Evolutionary conservation across 2,329 filamentous ascomycete genomes (phyloP), one percentile per base, ranked within the genome.

Genomic region (Fusarium palustre): DNA sequence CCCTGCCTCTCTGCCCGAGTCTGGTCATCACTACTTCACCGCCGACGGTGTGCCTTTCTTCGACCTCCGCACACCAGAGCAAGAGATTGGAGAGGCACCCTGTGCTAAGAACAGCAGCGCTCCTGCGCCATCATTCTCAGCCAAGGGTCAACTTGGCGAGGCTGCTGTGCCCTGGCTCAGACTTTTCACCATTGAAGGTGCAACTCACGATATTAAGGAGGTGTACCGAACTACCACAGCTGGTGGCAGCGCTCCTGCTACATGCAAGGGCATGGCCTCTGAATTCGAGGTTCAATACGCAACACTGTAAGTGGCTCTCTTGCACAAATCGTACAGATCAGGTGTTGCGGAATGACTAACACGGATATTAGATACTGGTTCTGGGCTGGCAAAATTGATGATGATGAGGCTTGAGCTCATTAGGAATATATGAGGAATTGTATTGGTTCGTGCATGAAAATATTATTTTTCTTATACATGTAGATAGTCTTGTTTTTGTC

Each of bases 161-260:
- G 85, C 86, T 12, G 91, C 92, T 9, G 93, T 97, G 2, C 76
- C 90, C 1, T 97, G 94, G 94, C 83, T 98, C 66, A 92, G 91
- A 78, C 86, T 97, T 31, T 82, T 85, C 25, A 81, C 84, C 18
- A 81, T 80, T 22, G 77, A 80, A 16, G 77, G 76, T 38, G 86
- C 86, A n/a, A 90, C 88, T 2, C 87, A 87, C 4, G 81, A 84
- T 45, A 87, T 92, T 71, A 87, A 90, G 77, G 89, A 93, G 77
- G 90, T 97, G 25, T 98, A 95, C 81, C 88, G 95, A 15, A 82
- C 97, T 45, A 86, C 92, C 74, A 98, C 95, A 13, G 93, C 91
- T 1, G 94, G 94, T 28, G 95, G 95, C 13, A 87, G 86, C 47
- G 81, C 93, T 3, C 94, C 94, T 0, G 82, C 86, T 28, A 92